Evolutionary conservation across 352 stramenopile genomes (phyloP), one percentile per base, ranked within the genome.

Genomic region (Nothophytophthora sp.): DNA sequence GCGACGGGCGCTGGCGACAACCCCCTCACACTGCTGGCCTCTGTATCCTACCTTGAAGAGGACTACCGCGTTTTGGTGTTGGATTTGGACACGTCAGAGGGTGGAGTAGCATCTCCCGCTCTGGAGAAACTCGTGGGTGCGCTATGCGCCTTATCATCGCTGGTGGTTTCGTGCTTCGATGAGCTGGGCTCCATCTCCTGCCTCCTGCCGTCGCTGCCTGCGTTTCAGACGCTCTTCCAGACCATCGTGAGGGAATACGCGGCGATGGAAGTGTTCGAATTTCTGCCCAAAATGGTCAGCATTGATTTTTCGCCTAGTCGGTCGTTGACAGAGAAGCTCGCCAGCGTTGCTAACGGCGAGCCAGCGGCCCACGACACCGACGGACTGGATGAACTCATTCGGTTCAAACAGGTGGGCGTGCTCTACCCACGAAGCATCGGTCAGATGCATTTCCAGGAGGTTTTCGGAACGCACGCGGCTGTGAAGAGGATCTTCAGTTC

Each of bases 401-500:
- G 47, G 8, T 67, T 86, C n/a, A 88, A 80, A 61, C 51, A 19
- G 3, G 19, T 73, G 9, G 60, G 60, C 3, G 15, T 73, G 4
- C 53, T 41, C 2, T 51, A 70, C 18, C 44, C 51, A 33, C 33
- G 50, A 5, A 30, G 15, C 19, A 50, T 65, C 37, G 49, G 32
- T 16, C 22, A 57, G 16, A 67, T 61, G 62, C 57, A 42, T 9
- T 68, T 70, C 40, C 47, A 58, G 11, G 28, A 39, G 25, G 76
- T 90, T 36, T 72, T 72, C 37, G 48, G 33, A 3, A 44, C 46
- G 1, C 55, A 73, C 24, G 62, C 64, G 9, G 55, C 55, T 24
- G 69, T 86, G 19, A 91, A 88, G 47, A 71, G 63, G 16, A 2
- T 92, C n/a, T 90, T 90, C 24, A 69, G 70, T 20, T 53, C 71